Evolutionary conservation across 148 eudicot species (phyloP), one percentile per base, ranked within the genome.

Genomic region (Fallopia convolvulus): DNA sequence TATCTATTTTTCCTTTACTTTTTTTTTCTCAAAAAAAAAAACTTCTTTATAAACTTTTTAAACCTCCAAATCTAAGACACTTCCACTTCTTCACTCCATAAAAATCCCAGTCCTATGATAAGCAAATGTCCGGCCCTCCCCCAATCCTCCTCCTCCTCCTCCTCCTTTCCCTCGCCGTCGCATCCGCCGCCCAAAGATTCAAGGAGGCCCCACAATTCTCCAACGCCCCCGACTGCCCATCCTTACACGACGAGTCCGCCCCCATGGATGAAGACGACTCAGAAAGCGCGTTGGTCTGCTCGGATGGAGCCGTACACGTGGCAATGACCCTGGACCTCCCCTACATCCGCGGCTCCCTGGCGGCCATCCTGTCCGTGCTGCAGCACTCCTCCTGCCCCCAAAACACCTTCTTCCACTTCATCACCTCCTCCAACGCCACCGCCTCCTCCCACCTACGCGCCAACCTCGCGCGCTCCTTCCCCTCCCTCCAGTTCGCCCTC

Each of bases 371-470:
- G 72, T 93, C 97, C 5, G 85, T 87, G 70, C 93, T 93, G 36
- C 97, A 90, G 65, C 97, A 93, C 83, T 78, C 95, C 2, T 83
- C 91, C 6, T 93, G 97, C 80, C 97, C 97, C 0, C 88, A 93
- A 42, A 89, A 89, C 78, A 78, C 83, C 12, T 75, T 87, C 78
- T 93, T 93, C 81, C 97, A 93, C 48, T 93, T 93, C 63, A 87
- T 89, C 18, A 80, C 84, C 39, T 80, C 90, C 8, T 66, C 85
- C 11, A 70, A 90, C 41, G 52, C 4, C 1, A 17, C 23, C 48
- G n/a, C n/a, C n/a, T 32, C 63, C 15, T 70, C 74, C 74, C 4
- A 72, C 30, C 77, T 89, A 52, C 89, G 84, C 76, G 76, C 85
- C 81, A 89, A 89, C 33, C 75, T 92, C 0, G 10, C 84, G 15